A percentile compares a stretch with the other conserved stretches of the same genome.
Conservation (phyloP, 345 rosid genomes). For the Gossypium thurberi region DNA sequence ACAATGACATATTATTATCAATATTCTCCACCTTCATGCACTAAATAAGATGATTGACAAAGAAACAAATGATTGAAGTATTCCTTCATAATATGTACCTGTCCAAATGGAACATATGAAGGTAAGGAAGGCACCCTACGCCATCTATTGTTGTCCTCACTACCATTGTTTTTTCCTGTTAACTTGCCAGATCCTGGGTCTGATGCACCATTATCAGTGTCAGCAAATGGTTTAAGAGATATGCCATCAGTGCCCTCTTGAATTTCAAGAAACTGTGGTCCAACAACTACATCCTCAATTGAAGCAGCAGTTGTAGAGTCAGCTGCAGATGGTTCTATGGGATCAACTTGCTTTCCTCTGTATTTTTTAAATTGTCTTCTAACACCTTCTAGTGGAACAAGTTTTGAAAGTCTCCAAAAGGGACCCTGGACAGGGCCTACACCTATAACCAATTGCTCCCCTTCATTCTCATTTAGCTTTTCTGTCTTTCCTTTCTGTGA, state of each 20-base stretch:
- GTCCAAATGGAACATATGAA: constrained; percentile 92
- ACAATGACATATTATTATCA: not conserved
- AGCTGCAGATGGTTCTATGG: constrained; percentile 36
- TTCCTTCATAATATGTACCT: constrained; percentile 37
- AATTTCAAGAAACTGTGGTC: constrained; percentile 84
- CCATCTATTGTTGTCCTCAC: constrained; percentile 53
- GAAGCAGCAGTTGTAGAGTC: constrained; percentile 38
- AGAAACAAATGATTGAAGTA: constrained; percentile 10
- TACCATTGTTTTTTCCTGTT: constrained; percentile 33
- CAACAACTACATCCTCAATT: constrained; percentile 57
- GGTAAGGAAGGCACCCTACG: constrained; percentile 74
- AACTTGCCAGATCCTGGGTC: constrained; percentile 35
- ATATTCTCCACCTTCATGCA: constrained; percentile 7
- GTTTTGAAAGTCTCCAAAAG: constrained; percentile 88
- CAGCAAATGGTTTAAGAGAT: constrained; percentile 76
- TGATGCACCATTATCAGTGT: constrained; percentile 25
- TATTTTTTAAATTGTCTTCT: constrained; percentile 53
- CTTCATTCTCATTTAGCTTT: constrained; percentile 42
- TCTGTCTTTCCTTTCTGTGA: constrained; percentile 40
- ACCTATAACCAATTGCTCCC: constrained; percentile 81
- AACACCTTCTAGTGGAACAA: constrained; percentile 79
- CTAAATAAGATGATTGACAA: not conserved
- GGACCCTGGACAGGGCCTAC: constrained; percentile 92
- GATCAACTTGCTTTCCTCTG: constrained; percentile 46
- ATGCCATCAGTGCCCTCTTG: constrained; percentile 93